Evolutionary conservation across 176 grass and related monocot genomes (phyloP), one percentile per base, ranked within the genome.

Genomic region (Carex parvula): DNA sequence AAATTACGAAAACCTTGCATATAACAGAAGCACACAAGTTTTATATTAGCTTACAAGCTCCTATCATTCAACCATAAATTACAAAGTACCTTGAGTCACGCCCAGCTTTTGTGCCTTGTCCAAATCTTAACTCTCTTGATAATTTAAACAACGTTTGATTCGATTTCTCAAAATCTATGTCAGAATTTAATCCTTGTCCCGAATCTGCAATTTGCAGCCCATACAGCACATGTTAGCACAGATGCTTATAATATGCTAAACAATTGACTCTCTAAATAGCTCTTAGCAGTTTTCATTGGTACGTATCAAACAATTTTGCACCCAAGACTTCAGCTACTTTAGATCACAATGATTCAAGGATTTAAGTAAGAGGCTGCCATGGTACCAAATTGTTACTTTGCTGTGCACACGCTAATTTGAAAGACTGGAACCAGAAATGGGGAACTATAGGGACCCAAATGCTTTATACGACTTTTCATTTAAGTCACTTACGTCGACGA

Each of bases 101-200:
- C 48, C 88, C 74, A 65, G 83, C 88, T 5, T 70, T 92, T 3
- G 91, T 88, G 16, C 91, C 91, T 7, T 91, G 89, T 18, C 93
- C 96, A 50, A 94, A 95, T 64, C 84, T 95, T 77, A 95, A 89
- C 84, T 93, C 89, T 88, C 90, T 92, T 64, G 84, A 91, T 58
- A 85, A 84, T 60, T 90, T 91, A 60, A 81, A 83, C 46, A 85
- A 74, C 46, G 86, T 90, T 89, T 88, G 89, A 68, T 87, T 90
- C 29, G 83, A 81, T 55, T 88, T 87, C 29, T 55, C 85, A 7
- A 69, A 88, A 26, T 84, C 83, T 8, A 62, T 70, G 32, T 50
- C 83, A 81, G 82, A 91, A 73, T 87, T 85, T 68, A 85, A 69
- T 37, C 60, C 53, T 82, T 86, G 88, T 70, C 89, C 90, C 87